phyloP scores from a whole-genome alignment of 202 grass and related monocot genomes.

The Brachypodium distachyon region DNA sequence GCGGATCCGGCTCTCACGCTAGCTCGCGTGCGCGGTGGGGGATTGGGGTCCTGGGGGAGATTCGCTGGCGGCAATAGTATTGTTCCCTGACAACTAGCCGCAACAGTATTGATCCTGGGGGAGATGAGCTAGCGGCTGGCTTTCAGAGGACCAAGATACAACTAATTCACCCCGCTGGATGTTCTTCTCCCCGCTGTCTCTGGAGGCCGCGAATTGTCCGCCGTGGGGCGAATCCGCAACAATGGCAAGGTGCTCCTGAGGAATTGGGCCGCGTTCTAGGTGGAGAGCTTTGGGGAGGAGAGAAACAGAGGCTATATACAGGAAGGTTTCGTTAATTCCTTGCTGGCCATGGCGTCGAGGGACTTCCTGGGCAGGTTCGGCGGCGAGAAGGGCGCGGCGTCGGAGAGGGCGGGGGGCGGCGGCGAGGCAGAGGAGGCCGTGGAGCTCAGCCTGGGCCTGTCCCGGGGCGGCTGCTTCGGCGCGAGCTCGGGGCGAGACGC shows the following conservation, averaged over 20 bases:
- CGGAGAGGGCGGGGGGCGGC: not conserved
- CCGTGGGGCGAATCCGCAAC: not conserved
- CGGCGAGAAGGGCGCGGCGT: not conserved
- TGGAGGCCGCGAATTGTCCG: not conserved
- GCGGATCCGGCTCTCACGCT: too few relatives aligned
- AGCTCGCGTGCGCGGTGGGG: too few relatives aligned
- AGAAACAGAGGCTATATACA: too few relatives aligned
- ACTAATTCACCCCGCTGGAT: too few relatives aligned
- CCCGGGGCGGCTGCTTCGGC: conserved; percentile 77
- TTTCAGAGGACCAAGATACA: too few relatives aligned
- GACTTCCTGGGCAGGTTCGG: conserved; percentile 72
- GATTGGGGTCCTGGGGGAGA: too few relatives aligned
- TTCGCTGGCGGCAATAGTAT: too few relatives aligned
- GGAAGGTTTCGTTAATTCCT: too few relatives aligned
- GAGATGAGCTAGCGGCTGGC: too few relatives aligned
- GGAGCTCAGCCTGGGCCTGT: conserved; percentile 78
- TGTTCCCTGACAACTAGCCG: too few relatives aligned
- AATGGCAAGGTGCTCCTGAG: not conserved
- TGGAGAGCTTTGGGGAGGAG: not conserved
- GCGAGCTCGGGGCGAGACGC: conserved; percentile 39
- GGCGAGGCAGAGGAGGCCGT: conserved; percentile 41
- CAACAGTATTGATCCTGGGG: too few relatives aligned
- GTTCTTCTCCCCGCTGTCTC: not conserved
- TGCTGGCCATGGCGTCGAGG: conserved; percentile 19
- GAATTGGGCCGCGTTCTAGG: not conserved